Conservation (phyloP, 2,329 filamentous ascomycete species). For the Penicillium brasilianum region DNA sequence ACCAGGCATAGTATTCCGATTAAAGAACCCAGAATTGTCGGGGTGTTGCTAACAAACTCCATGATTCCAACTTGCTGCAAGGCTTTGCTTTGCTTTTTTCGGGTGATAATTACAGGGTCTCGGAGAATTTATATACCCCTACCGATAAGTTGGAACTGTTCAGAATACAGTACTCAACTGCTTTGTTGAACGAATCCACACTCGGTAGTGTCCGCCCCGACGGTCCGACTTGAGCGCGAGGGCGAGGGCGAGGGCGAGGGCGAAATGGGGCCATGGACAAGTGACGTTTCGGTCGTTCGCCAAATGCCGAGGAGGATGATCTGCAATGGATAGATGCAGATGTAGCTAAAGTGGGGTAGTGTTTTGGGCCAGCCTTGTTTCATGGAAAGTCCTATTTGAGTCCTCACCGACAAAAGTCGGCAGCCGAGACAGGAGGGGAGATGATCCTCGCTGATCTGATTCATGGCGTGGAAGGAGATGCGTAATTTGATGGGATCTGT, state of each 20-base stretch:
- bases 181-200: neutral
- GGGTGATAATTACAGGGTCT: neutral
- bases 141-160: neutral
- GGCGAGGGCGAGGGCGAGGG: neutral
- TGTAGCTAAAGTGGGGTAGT: neutral
- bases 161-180: too few species aligned
- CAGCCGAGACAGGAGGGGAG: neutral
- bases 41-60: slow-evolving; percentile 12
- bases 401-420: neutral
- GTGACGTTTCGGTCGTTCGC: neutral
- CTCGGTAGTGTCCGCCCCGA: neutral
- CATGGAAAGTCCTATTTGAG: neutral
- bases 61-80: neutral
- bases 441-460: too few species aligned
- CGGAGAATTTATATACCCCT: neutral
- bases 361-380: neutral
- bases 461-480: too few species aligned
- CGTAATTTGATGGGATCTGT: too few species aligned
- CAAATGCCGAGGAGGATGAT: neutral
- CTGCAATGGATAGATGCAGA: neutral
- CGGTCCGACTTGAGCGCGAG: neutral
- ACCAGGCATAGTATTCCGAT: slow-evolving; percentile 12
- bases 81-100: neutral
- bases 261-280: neutral
- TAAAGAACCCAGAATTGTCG: neutral